Base-by-base conservation (phyloP, 2,329 filamentous ascomycete species). In the Cryphonectria radicalis region DNA sequence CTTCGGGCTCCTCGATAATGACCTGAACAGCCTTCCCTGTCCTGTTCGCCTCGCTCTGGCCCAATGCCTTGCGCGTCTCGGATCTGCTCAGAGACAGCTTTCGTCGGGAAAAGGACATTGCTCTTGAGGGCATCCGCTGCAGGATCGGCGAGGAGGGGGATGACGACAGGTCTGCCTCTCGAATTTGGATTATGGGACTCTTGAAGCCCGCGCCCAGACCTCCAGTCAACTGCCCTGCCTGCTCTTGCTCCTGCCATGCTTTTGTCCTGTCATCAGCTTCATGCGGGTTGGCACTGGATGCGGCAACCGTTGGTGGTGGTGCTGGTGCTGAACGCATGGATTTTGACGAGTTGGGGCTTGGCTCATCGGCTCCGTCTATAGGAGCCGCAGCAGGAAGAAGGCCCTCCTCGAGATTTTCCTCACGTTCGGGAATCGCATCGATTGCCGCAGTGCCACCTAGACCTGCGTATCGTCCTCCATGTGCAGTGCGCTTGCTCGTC, bases 1-100 rank as follows among this genome's bases (percentile, higher is more conserved):
- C 67, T 14, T 76, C 73, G 2, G 77, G 76, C 28, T 83, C 81
- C 35, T 86, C 84, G 37, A 89, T 79, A 63, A 91, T 84, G 2
- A 91, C 86, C 76, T 90, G 84, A 71, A 90, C 87, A 2, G 90
- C 84, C 74, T 89, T 82, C 22, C 88, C 88, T n/a, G 85, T 81
- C 70, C 85, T 85, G 75, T 90, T 89, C 0, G 89, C 89, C 76
- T 90, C 87, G 14, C 81, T 83, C 77, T 91, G 89, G 0, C 84
- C 88, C 25, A 87, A 80, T 28, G 83, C 81, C 69, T 81, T 84
- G 68, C 90, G 79, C 0, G 84, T 86, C 66, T 84, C 78, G 13
- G 71, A 73, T 10, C 79, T 75, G 55, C 74, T 78, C 28, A 77
- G 72, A 32, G 70, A 68, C n/a, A 73, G 70, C 28, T 76, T 76